Evolutionary conservation across 345 rosid genomes (phyloP), one percentile per base, ranked within the genome.

Genomic region (Syzygium aromaticum): DNA sequence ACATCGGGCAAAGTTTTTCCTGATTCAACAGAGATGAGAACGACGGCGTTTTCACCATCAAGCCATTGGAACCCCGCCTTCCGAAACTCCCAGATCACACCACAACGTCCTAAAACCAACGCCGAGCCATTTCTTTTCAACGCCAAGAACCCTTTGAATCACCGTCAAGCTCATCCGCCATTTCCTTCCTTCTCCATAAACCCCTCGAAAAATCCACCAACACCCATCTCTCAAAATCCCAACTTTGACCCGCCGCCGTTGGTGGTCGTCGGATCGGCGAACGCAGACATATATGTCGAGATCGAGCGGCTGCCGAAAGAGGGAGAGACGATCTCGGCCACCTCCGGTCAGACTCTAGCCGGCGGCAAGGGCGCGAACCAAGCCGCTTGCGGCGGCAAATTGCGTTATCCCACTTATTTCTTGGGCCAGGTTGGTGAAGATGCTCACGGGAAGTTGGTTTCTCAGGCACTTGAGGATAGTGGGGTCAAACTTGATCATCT

Each of bases 331-430:
- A 88, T 98, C 63, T 94, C 99, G 16, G 98, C 99, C 77, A 93
- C 91, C 90, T 92, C 87, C 54, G 95, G 98, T 16, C 95, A 93
- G 91, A 95, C 95, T 0, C 95, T 96, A 27, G 96, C 99, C 40
- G 99, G 98, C 3, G 99, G 99, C 30, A 96, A 95, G 88, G 99
- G 99, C 11, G 99, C 98, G 33, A 96, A 98, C 86, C 99, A 98
- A 92, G 99, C 99, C 16, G 98, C 96, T 0, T 97, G 99, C 80
- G 96, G 97, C 27, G 96, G 92, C 13, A 95, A 92, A 86, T 93
- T 96, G 16, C 85, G 93, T 1, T 93, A 96, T 89, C 98, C 99
- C 38, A 95, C 98, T 8, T 95, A 93, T 92, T 96, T 93, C 91
- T 91, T 94, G 52, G 98, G 99, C 16, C 98, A 94, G 87, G 89